Percentiles rank a stretch among this genome's conserved stretches.
These are phyloP conservation scores for Phyllosticta capitalensis DNA, from an alignment of 2,329 filamentous ascomycete species.

Conservation along the genomic window DNA sequence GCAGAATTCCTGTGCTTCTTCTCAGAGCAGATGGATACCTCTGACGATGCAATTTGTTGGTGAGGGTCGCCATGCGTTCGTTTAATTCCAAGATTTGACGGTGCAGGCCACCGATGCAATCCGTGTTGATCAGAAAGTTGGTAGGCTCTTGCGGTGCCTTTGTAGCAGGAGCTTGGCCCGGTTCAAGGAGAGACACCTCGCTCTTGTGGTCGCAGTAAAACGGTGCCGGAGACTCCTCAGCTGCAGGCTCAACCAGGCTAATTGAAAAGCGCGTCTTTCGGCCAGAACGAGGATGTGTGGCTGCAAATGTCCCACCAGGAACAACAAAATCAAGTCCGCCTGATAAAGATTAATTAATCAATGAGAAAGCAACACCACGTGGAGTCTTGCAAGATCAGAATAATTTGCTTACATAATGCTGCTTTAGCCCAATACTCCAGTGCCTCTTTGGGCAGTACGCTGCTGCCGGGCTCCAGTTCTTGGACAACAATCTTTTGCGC, in stretches of 20 bases:
- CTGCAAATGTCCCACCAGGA: slow-evolving; percentile 60
- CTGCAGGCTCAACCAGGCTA: slow-evolving; percentile 41
- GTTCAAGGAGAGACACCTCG: slow-evolving; percentile 17
- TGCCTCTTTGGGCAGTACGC: slow-evolving; percentile 15
- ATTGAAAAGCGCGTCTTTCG: slow-evolving; percentile 54
- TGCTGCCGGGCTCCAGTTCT: slow-evolving; percentile 17
- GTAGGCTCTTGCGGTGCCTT: neutral
- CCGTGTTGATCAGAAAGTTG: slow-evolving; percentile 17
- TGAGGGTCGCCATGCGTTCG: slow-evolving; percentile 43
- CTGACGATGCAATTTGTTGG: slow-evolving; percentile 7
- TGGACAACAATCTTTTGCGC: slow-evolving; percentile 22
- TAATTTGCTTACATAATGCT: slow-evolving; percentile 22
- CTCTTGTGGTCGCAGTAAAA: slow-evolving; percentile 22
- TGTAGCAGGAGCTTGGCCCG: neutral
- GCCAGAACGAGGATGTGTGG: slow-evolving; percentile 37
- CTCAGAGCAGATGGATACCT: slow-evolving; percentile 3
- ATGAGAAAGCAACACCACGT: neutral
- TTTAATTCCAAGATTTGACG: slow-evolving; percentile 59
- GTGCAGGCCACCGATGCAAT: slow-evolving; percentile 58
- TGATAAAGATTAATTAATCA: slow-evolving; percentile 19
- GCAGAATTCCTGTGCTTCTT: slow-evolving; percentile 47
- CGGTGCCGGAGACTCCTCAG: slow-evolving; percentile 17
- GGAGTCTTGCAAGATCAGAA: neutral
- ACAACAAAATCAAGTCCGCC: slow-evolving; percentile 59
- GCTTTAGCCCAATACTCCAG: slow-evolving; percentile 21